phyloP scores from a whole-genome alignment of 1,284 basidiomycete species.

The Meira miltonrushii region DNA sequence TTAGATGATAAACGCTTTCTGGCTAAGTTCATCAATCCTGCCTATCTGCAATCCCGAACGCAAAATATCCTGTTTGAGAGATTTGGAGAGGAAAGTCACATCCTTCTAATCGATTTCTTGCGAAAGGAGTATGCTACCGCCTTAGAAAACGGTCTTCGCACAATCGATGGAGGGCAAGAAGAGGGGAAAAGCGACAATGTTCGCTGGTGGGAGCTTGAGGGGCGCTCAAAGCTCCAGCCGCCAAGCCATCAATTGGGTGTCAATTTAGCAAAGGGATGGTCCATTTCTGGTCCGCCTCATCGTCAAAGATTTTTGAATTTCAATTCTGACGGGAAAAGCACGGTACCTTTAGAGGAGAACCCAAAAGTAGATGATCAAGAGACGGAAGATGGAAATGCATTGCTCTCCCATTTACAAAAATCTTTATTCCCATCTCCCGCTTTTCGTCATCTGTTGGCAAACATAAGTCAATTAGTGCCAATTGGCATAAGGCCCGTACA shows the following conservation, averaged over 20 bases:
- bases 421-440: conserved; percentile 67
- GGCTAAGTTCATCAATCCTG: conserved; percentile 73
- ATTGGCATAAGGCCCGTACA: conserved; percentile 63
- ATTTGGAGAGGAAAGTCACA: conserved; percentile 80
- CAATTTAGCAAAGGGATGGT: conserved; percentile 58
- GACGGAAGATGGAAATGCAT: conserved; percentile 16
- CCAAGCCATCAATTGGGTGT: conserved; percentile 32
- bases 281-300: conserved; percentile 78
- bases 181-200: conserved; percentile 54
- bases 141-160: conserved; percentile 35
- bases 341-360: conserved; percentile 51
- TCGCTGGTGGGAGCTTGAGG: conserved; percentile 39
- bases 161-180: conserved; percentile 59
- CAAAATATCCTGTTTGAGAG: conserved; percentile 73
- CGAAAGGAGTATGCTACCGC: conserved; percentile 36
- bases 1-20: conserved; percentile 46
- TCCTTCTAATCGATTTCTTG: conserved; percentile 59
- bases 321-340: conserved; percentile 55
- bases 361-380: too few relatives aligned
- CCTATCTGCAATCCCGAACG: conserved; percentile 76
- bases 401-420: conserved; percentile 36
- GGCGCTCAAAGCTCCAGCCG: conserved; percentile 26
- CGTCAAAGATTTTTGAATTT: conserved; percentile 81
- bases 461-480: conserved; percentile 72
- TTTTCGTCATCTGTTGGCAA: conserved; percentile 83